Evolutionary conservation across 306 rosid species (phyloP).

Genomic region (Quercus cerris): DNA sequence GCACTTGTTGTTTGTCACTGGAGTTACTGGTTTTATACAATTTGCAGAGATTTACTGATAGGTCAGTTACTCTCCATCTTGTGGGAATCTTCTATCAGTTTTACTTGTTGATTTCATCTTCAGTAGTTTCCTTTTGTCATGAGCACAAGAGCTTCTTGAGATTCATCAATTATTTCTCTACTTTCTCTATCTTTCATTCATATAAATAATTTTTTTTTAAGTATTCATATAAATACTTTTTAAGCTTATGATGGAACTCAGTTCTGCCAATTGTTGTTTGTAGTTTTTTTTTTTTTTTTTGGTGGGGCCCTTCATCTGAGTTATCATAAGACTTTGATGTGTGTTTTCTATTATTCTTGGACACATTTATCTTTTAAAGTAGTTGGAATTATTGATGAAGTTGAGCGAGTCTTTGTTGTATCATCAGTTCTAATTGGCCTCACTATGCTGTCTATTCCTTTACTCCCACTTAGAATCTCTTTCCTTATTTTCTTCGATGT

Average conservation of each 20-base stretch:
- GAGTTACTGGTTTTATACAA: slow-evolving; percentile 44
- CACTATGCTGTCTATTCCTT: neutral
- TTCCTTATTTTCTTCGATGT: slow-evolving; percentile 11
- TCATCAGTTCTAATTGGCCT: neutral
- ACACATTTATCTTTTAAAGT: neutral
- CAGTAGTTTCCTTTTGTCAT: neutral
- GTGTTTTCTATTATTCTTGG: neutral
- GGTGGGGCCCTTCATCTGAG: slow-evolving; percentile 1
- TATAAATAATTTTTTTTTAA: neutral
- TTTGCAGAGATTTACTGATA: slow-evolving; percentile 30
- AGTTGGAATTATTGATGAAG: neutral
- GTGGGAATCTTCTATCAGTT: neutral
- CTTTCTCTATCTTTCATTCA: neutral
- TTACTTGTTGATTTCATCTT: neutral
- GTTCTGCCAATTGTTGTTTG: neutral
- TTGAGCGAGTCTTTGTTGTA: neutral
- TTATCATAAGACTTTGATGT: neutral
- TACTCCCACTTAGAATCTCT: neutral
- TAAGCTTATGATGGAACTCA: slow-evolving; percentile 9
- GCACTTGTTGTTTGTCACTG: slow-evolving; percentile 29
- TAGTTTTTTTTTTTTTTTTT: neutral
- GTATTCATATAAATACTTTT: neutral
- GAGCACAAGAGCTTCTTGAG: neutral
- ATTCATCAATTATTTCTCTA: neutral
- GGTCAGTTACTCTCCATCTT: slow-evolving; percentile 32